A percentile compares a stretch with the other conserved stretches of the same genome.
phyloP scores from a whole-genome alignment of 2,329 filamentous ascomycete genomes.

The Pestalotiopsis sp. region DNA sequence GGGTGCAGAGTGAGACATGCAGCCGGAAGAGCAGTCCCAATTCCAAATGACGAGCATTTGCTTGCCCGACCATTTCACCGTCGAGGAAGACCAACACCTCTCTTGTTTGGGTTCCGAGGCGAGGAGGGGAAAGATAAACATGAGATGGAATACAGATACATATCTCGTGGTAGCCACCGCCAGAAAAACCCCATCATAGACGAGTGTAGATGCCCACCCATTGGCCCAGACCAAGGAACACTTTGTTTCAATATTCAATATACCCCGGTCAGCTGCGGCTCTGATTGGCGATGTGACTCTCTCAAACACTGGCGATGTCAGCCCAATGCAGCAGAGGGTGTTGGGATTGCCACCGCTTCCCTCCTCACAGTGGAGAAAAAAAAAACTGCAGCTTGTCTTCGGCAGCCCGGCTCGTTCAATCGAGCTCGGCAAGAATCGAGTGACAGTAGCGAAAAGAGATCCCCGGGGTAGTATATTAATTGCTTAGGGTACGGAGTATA shows the following conservation, averaged over 20 bases:
- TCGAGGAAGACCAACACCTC: neutral
- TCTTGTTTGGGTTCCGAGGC: neutral
- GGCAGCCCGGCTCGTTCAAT: neutral
- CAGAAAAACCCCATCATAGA: neutral
- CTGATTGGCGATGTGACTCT: slow-evolving; percentile 10
- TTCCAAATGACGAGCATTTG: neutral
- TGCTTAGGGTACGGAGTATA: neutral
- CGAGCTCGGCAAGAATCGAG: neutral
- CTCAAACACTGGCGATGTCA: slow-evolving; percentile 16
- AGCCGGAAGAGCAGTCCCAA: neutral
- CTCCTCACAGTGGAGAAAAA: slow-evolving; percentile 5
- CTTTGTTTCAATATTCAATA: slow-evolving; percentile 9
- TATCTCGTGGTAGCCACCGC: neutral
- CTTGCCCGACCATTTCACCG: neutral
- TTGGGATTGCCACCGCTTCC: slow-evolving; percentile 1
- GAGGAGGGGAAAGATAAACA: neutral
- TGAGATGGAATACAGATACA: neutral
- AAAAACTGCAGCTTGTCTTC: neutral
- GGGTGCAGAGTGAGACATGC: slow-evolving; percentile 6
- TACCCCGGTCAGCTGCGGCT: slow-evolving; percentile 1
- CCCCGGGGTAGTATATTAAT: neutral
- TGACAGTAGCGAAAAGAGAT: neutral
- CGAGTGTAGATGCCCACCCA: neutral
- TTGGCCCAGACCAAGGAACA: slow-evolving; percentile 5
- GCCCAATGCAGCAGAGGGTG: neutral